Evolutionary conservation across 1,284 basidiomycete genomes (phyloP).

Genomic region (Blastosporella zonata): DNA sequence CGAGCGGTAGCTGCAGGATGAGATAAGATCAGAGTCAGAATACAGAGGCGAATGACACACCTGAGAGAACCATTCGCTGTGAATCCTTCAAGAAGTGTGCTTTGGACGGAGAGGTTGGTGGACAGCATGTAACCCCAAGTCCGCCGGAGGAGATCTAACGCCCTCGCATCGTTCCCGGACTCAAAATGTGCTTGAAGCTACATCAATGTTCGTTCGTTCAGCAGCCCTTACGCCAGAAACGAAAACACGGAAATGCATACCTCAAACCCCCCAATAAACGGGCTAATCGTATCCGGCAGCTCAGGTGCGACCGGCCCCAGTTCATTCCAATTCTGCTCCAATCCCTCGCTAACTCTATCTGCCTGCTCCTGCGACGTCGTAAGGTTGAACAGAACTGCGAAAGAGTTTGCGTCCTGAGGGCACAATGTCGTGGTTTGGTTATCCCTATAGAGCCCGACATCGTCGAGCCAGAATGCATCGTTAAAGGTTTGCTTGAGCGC

Average conservation of each 20-base stretch:
- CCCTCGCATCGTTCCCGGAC: constrained; percentile 39
- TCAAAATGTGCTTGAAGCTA: constrained; percentile 49
- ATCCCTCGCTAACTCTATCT: constrained; percentile 34
- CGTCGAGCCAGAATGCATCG: constrained; percentile 39
- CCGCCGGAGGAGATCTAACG: constrained; percentile 41
- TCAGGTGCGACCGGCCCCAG: constrained; percentile 44
- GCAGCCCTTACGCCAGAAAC: background rate
- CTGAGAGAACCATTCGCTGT: constrained; percentile 44
- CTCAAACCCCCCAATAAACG: constrained; percentile 49
- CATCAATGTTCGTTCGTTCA: background rate
- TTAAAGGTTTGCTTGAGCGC: constrained; percentile 41
- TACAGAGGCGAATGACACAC: constrained; percentile 19
- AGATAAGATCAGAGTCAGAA: background rate
- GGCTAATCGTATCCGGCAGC: constrained; percentile 46
- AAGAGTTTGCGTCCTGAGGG: constrained; percentile 48
- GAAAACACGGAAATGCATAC: constrained; percentile 23
- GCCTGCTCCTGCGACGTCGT: constrained; percentile 33
- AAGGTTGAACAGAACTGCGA: constrained; percentile 45
- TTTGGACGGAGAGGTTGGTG: constrained; percentile 43
- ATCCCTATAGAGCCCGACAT: constrained; percentile 44
- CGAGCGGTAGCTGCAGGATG: constrained; percentile 33
- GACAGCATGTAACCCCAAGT: constrained; percentile 51
- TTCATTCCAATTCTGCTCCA: constrained; percentile 42
- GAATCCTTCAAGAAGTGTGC: constrained; percentile 46
- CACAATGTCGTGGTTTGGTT: constrained; percentile 42